Conservation (phyloP, 1,284 basidiomycete species). For the Pseudozyma sp. region DNA sequence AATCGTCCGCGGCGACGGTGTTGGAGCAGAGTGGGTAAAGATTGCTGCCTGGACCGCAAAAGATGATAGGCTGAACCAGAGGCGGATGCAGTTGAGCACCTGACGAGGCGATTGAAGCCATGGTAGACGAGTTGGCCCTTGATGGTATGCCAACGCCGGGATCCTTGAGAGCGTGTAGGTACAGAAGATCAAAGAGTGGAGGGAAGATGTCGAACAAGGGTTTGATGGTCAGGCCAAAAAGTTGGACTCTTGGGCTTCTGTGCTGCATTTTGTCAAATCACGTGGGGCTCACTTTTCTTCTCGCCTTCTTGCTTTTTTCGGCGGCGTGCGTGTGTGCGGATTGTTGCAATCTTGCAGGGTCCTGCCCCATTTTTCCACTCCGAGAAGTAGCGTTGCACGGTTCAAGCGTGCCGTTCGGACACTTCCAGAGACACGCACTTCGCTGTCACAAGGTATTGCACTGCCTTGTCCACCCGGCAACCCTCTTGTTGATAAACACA, state of each 20-base stretch:
- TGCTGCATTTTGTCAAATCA: slow-evolving; percentile 5
- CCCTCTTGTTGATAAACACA: no score
- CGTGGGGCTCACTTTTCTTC: slow-evolving; percentile 7
- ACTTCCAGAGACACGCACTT: neutral
- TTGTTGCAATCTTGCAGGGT: slow-evolving; percentile 20
- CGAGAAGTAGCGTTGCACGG: slow-evolving; percentile 6
- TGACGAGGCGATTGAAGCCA: slow-evolving; percentile 20
- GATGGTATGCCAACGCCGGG: neutral
- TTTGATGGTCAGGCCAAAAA: neutral
- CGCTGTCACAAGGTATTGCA: neutral
- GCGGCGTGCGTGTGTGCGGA: neutral
- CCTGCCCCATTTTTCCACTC: neutral
- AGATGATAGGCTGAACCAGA: slow-evolving; percentile 64
- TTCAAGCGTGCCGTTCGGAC: slow-evolving; percentile 4
- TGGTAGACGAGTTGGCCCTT: neutral
- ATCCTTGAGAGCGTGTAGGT: no score
- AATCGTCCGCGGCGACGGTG: slow-evolving; percentile 20
- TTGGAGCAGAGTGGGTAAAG: slow-evolving; percentile 64
- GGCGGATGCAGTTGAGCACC: slow-evolving; percentile 36
- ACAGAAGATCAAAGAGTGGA: neutral
- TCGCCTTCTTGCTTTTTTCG: neutral
- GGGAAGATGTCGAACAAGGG: slow-evolving; percentile 1
- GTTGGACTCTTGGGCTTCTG: neutral
- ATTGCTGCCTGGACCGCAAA: slow-evolving; percentile 63
- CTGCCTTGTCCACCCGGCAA: neutral